Percentiles rank a stretch among this genome's conserved stretches.
These are phyloP conservation scores for Somion occarium DNA, from an alignment of 1,284 basidiomycete genomes.

Conservation along the genomic window DNA sequence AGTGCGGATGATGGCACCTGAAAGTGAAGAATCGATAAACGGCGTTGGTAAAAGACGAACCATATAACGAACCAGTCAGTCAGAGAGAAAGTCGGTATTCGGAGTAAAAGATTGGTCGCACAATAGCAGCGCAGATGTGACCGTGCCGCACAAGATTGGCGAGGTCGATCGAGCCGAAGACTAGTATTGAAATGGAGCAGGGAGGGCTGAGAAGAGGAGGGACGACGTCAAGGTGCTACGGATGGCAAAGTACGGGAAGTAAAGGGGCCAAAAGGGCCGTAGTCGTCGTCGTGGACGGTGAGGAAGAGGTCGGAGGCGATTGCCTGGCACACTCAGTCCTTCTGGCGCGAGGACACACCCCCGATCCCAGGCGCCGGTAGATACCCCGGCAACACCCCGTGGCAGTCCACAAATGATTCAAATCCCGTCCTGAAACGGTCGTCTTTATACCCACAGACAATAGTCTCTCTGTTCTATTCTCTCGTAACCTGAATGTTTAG, in stretches of 20 bases:
- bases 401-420: neutral
- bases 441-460: too few relatives aligned
- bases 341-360: neutral
- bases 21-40: neutral
- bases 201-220: neutral
- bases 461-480: too few relatives aligned
- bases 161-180: neutral
- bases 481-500: too few relatives aligned
- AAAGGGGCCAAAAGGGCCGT: too few relatives aligned
- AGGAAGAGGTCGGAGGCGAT: slow-evolving; percentile 15
- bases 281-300: slow-evolving; percentile 1
- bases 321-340: slow-evolving; percentile 20
- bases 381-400: neutral
- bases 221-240: neutral
- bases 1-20: neutral
- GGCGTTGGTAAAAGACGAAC: neutral
- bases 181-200: neutral
- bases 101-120: neutral
- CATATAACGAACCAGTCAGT: neutral
- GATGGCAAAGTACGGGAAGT: neutral
- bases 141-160: neutral
- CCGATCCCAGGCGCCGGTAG: neutral
- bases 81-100: neutral
- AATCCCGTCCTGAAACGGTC: neutral
- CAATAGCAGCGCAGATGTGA: neutral